Base-by-base conservation (phyloP, 2,329 filamentous ascomycete species). In the Verticillium longisporum region DNA sequence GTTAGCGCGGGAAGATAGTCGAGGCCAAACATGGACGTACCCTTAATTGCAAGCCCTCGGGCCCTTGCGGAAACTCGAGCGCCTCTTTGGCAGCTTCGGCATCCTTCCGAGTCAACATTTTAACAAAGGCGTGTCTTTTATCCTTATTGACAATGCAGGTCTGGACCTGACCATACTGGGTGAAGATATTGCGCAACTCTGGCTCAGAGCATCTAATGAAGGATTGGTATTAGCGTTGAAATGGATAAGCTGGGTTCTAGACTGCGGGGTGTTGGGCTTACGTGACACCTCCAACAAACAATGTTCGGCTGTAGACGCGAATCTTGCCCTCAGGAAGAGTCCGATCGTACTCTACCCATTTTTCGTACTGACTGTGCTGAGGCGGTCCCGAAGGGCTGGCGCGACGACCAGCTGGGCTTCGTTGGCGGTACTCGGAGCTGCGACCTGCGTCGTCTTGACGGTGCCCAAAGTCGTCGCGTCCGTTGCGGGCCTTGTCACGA, bases 81-180 rank as follows among this genome's bases (percentile, higher is more conserved):
- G 88, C 91, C 41, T 89, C 85, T 72, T 96, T 96, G 58, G 95
- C 95, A 64, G 74, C 80, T 62, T 96, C 83, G 14, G 95, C 94
- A 74, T 97, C 92, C 64, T 86, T 83, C 41, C 96, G 91, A 65
- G 86, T 95, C 67, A 95, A 85, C 95, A 99, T 99, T 78, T 99
- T 99, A 70, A 99, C 94, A 73, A 99, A 99, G 6, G 95, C 95
- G 75, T 99, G 95, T 18, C 95, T 90, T 78, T 98, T 99, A 71
- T 99, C 95, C 70, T 92, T 90, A 78, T 99, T 98, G 67, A 97
- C 93, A 66, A 99, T 99, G 76, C 94, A 98, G 1, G 94, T 97
- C 75, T 99, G 95, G 4, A 99, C 95, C 59, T 88, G 81, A 62
- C 95, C 95, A 71, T 88, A 97, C 55, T 87, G 87, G 69, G 80